Evolutionary conservation across 129 eudicot species (phyloP), one percentile per base, ranked within the genome.

Genomic region (Saposhnikovia divaricata): DNA sequence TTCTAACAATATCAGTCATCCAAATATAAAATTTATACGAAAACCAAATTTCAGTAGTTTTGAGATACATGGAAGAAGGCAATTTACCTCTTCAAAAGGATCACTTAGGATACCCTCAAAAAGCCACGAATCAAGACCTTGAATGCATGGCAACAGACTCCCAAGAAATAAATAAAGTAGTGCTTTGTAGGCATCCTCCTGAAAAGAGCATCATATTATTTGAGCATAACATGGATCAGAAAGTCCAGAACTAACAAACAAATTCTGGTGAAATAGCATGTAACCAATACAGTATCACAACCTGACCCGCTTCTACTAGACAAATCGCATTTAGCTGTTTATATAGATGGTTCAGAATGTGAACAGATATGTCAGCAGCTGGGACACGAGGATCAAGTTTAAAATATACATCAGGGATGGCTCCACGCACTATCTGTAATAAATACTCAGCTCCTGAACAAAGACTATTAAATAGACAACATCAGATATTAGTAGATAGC

Each of bases 301-400:
- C 98, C 99, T 95, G 96, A 39, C 96, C 96, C 78, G 94, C 96
- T 83, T 89, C 94, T 80, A 92, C 90, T 78, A 87, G 97, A 88
- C 97, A 92, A 69, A 88, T 89, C 83, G 89, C 93, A 83, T 86
- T 89, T 55, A 92, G 94, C 86, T 87, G 92, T 84, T 84, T 85
- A 80, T 92, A 92, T 63, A 95, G 89, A 87, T 83, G 72, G 84
- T 95, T 89, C 63, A 92, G 94, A 80, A 95, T 86, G 84, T 89
- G 90, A 83, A 88, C 90, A 27, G 96, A 93, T 75, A 90, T 86
- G 76, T 90, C 96, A 74, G 96, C 86, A 55, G 96, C 91, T 14
- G 97, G 82, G 50, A 85, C 59, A 66, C 79, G 79, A 82, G 89
- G 81, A 76, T 84, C 87, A 50, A 77, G 77, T n/a, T 91, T 89